phyloP scores from a whole-genome alignment of 1,139 yeast genomes.

The Geotrichum fermentans region DNA sequence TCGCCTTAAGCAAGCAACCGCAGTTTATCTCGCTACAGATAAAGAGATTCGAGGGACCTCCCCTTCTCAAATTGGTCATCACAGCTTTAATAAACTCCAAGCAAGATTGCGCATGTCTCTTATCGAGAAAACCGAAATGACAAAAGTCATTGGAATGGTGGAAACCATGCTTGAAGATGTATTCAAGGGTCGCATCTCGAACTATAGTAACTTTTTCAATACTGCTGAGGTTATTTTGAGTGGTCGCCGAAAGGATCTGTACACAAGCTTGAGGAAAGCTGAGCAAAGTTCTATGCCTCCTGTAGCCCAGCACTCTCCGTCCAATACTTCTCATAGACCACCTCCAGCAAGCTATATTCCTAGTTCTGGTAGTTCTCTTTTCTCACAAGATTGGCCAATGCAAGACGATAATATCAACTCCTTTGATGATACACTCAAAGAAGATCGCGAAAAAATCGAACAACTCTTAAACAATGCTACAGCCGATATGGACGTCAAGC shows the following conservation, averaged over 20 bases:
- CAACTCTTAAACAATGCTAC: constrained; percentile 59
- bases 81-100: neutral
- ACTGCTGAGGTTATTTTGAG: too few relatives aligned
- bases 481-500: constrained; percentile 44
- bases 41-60: neutral
- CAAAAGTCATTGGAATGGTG: constrained; percentile 4
- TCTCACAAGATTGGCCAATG: neutral
- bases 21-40: neutral
- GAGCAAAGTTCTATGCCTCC: constrained; percentile 10
- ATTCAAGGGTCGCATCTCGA: constrained; percentile 4
- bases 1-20: neutral
- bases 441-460: constrained; percentile 42
- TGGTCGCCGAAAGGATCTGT: too few relatives aligned
- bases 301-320: neutral
- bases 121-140: constrained; percentile 10
- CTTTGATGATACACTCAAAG: neutral
- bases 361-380: constrained; percentile 1
- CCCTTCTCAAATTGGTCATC: neutral
- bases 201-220: constrained; percentile 5
- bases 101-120: constrained; percentile 4
- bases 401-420: neutral
- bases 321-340: neutral
- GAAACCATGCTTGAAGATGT: constrained; percentile 6
- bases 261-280: neutral
- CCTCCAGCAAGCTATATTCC: neutral